phyloP scores from a whole-genome alignment of 108 stramenopile species.

The Nitzschia palea region DNA sequence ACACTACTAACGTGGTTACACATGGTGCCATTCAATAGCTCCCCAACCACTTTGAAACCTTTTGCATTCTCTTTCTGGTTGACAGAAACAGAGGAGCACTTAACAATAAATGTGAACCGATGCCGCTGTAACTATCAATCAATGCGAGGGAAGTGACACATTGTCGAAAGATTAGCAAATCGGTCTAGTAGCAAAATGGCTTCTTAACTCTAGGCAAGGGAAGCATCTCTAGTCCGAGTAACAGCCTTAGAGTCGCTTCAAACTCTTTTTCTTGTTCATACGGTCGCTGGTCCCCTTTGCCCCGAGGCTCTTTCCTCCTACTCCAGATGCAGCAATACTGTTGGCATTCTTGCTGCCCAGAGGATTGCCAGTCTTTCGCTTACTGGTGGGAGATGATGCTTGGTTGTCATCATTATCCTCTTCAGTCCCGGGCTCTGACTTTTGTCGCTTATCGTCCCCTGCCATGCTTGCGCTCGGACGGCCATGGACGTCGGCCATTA shows the following conservation, averaged over 20 bases:
- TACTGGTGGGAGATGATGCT: slow-evolving; percentile 9
- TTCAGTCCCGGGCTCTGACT: slow-evolving; percentile 4
- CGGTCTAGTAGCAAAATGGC: too few species aligned
- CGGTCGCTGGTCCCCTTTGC: slow-evolving; percentile 20
- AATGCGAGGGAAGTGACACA: too few species aligned
- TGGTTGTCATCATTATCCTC: slow-evolving; percentile 10
- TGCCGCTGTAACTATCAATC: too few species aligned
- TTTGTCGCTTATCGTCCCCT: slow-evolving; percentile 24
- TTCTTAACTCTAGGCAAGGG: too few species aligned
- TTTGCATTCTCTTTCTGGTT: too few species aligned
- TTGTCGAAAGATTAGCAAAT: too few species aligned
- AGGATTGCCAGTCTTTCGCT: slow-evolving; percentile 20
- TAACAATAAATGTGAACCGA: too few species aligned
- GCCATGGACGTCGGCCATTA: slow-evolving; percentile 96
- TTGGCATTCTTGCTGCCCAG: slow-evolving; percentile 43
- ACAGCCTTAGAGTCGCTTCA: slow-evolving; percentile 59
- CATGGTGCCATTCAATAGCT: too few species aligned
- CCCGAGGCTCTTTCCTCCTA: slow-evolving; percentile 16
- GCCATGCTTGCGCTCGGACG: slow-evolving; percentile 24
- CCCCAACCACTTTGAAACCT: too few species aligned
- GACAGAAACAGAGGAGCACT: too few species aligned
- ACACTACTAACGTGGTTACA: too few species aligned
- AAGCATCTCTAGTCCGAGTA: too few species aligned
- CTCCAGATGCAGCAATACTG: slow-evolving; percentile 18
- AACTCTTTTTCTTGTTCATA: slow-evolving; percentile 72